A percentile compares a stretch with the other conserved stretches of the same genome.
Conservation (phyloP, 2,329 filamentous ascomycete species). For the Scytalidium sp. region DNA sequence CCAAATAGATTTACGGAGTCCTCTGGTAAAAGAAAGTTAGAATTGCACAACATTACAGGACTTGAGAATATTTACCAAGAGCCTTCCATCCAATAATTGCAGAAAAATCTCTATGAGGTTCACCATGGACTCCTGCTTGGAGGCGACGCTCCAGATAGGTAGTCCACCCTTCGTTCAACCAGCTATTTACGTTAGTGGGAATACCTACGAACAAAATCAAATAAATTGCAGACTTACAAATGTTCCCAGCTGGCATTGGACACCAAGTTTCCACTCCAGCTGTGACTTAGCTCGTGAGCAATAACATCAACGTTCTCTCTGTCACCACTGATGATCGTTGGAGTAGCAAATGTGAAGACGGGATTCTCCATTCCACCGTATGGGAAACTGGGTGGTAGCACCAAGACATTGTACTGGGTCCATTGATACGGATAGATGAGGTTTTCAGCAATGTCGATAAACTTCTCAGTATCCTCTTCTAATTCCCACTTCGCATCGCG, state of each 20-base stretch:
- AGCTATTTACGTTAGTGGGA: slow-evolving; percentile 36
- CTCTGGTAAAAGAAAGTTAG: slow-evolving; percentile 39
- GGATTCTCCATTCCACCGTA: slow-evolving; percentile 84
- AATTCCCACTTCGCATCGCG: slow-evolving; percentile 86
- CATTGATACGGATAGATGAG: slow-evolving; percentile 85
- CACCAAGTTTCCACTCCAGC: slow-evolving; percentile 88
- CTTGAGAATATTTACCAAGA: slow-evolving; percentile 22
- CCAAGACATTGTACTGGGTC: slow-evolving; percentile 92
- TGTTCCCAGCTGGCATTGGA: slow-evolving; percentile 80
- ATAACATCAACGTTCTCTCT: slow-evolving; percentile 94
- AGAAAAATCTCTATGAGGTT: slow-evolving; percentile 86
- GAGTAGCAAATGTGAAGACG: slow-evolving; percentile 91
- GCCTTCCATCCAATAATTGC: slow-evolving; percentile 96
- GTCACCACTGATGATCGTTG: slow-evolving; percentile 88
- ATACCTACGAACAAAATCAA: background rate
- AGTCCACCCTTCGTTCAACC: slow-evolving; percentile 84
- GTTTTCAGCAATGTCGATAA: slow-evolving; percentile 81
- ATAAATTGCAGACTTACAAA: slow-evolving; percentile 46
- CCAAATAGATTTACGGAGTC: slow-evolving; percentile 79
- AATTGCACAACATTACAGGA: background rate
- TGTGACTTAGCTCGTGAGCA: slow-evolving; percentile 75
- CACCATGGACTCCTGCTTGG: slow-evolving; percentile 72
- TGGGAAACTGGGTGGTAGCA: slow-evolving; percentile 86
- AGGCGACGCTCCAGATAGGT: slow-evolving; percentile 90
- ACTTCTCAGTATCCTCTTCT: slow-evolving; percentile 86